phyloP scores from a whole-genome alignment of 2,329 filamentous ascomycete species.

The Lachnellula cervina region DNA sequence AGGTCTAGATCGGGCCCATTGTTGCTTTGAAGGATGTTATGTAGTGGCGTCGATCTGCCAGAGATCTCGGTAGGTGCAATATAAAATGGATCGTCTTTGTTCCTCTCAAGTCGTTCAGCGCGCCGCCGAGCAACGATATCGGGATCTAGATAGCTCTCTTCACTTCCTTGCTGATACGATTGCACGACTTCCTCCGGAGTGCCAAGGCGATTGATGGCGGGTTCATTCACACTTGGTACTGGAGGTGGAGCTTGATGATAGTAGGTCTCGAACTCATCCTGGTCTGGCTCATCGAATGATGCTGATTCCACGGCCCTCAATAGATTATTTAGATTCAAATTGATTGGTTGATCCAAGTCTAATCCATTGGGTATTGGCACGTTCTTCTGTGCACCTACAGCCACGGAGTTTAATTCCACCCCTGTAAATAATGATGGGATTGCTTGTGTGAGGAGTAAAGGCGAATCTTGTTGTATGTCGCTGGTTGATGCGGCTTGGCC shows the following conservation, averaged over 20 bases:
- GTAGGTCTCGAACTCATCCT: conserved; percentile 64
- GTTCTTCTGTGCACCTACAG: conserved; percentile 74
- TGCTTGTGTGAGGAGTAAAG: conserved; percentile 81
- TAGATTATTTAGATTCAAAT: conserved; percentile 64
- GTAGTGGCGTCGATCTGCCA: conserved; percentile 69
- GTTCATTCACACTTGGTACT: conserved; percentile 45
- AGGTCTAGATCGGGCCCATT: conserved; percentile 81
- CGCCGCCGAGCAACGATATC: conserved; percentile 70
- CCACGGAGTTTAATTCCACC: conserved; percentile 88
- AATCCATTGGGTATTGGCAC: conserved; percentile 74
- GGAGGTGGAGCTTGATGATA: conserved; percentile 53
- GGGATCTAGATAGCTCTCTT: conserved; percentile 65
- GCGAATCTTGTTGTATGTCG: conserved; percentile 58
- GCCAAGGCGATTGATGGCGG: conserved; percentile 50
- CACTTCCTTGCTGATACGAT: conserved; percentile 55
- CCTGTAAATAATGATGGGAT: conserved; percentile 84
- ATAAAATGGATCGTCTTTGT: conserved; percentile 94
- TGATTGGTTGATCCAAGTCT: conserved; percentile 78
- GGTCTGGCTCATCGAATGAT: conserved; percentile 46
- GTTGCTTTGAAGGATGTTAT: conserved; percentile 66
- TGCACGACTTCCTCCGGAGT: conserved; percentile 41
- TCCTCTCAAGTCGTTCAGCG: conserved; percentile 72
- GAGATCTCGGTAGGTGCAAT: conserved; percentile 57
- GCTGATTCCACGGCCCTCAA: conserved; percentile 53
- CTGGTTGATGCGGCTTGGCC: conserved; percentile 57